phyloP scores from a whole-genome alignment of 768 basidiomycete species.

The Pholiota molesta region DNA sequence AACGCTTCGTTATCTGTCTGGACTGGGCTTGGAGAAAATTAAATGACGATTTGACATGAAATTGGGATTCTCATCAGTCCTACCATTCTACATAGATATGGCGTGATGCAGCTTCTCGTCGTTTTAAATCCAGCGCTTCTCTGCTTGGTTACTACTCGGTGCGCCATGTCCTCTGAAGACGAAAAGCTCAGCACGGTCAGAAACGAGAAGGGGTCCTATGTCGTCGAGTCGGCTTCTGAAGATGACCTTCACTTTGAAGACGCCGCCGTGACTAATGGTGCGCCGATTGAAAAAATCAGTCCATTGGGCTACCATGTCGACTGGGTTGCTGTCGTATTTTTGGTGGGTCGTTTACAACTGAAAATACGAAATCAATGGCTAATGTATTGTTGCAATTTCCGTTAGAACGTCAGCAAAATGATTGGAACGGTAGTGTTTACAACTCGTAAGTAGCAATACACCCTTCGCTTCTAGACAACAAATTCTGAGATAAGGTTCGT shows the following conservation, averaged over 20 bases:
- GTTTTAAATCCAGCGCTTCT: neutral
- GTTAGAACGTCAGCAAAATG: constrained; percentile 38
- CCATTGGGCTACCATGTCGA: constrained; percentile 39
- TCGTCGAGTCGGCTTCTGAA: constrained; percentile 16
- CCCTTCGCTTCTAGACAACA: neutral
- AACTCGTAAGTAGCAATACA: constrained; percentile 22
- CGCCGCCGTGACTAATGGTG: constrained; percentile 29
- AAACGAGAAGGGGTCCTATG: constrained; percentile 19
- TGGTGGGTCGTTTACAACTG: constrained; percentile 15
- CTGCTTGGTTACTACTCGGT: neutral
- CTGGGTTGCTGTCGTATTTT: constrained; percentile 29
- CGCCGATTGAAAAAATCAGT: constrained; percentile 36
- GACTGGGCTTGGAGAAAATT: neutral
- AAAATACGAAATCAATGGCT: neutral
- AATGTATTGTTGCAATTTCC: neutral
- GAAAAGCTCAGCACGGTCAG: constrained; percentile 7
- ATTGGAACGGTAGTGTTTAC: constrained; percentile 42
- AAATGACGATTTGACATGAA: neutral
- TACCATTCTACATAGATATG: constrained; percentile 21
- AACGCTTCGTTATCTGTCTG: neutral
- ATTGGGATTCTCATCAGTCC: constrained; percentile 13
- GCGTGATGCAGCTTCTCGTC: constrained; percentile 19
- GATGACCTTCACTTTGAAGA: constrained; percentile 29
- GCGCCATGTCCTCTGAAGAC: constrained; percentile 22
- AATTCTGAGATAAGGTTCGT: constrained; percentile 1